Evolutionary conservation across 768 basidiomycete species (phyloP), one percentile per base, ranked within the genome.

Genomic region (Pleurotus eryngii): DNA sequence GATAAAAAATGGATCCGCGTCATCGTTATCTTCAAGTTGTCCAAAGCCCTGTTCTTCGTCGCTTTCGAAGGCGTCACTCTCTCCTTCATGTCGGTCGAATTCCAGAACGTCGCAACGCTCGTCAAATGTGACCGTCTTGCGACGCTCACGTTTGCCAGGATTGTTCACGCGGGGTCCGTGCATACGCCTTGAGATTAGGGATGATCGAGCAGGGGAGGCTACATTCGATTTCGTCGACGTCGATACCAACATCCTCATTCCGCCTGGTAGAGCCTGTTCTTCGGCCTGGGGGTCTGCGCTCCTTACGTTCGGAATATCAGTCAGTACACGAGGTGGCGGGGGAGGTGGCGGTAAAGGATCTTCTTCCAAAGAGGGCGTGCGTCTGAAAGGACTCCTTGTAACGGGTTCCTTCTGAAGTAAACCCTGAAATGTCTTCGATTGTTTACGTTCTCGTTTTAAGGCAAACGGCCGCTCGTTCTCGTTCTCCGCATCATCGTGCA

Each of bases 101-200:
- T 92, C 90, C 27, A 92, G 70, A 9, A 95, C 90, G 59, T 94
- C 91, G 61, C 88, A 90, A 9, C 83, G 79, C 60, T 90, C 87
- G 67, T 87, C 81, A 57, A 89, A 95, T 1, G 83, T 89, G 24
- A 95, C 92, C 0, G 83, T 92, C 68, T 92, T 93, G 59, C 88
- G 70, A 26, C 83, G 78, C 63, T 82, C 81, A 18, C 83, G 78
- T 64, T 65, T 78, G 1, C 73, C 71, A 49, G 75, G 76, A 22
- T 75, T 78, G 55, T 77, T 83, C 7, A 81, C 72, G 27, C 91
- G 86, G 4, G 91, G 91, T 2, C 92, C 91, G 62, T 87, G 87
- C 61, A 91, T 78, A 37, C 89, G 81, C 61, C 82, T 83, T 1
- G 85, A 87, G 24, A 89, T 86, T 15, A 90, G 81, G 0, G 84